These are phyloP conservation scores for Macrolepiota albuminosa DNA, from an alignment of 768 basidiomycete species.

Conservation along the genomic window DNA sequence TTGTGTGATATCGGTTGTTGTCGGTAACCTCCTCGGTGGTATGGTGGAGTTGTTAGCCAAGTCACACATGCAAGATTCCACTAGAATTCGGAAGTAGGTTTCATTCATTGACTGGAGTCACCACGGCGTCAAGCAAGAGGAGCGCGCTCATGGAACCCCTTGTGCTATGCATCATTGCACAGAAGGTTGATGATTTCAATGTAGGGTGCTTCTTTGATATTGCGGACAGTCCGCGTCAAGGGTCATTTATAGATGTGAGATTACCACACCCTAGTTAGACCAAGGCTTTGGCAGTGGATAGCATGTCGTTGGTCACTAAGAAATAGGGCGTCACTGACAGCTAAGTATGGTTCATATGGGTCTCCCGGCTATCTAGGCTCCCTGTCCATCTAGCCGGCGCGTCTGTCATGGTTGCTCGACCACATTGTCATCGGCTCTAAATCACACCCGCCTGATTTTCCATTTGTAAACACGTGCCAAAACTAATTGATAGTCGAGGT, in stretches of 20 bases:
- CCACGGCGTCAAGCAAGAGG: not conserved
- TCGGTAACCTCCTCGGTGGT: constrained; percentile 1
- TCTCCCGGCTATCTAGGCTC: not conserved
- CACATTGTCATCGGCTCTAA: not conserved
- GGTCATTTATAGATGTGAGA: not conserved
- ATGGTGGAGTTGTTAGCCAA: too few species aligned
- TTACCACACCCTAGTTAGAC: not conserved
- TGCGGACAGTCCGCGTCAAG: not conserved
- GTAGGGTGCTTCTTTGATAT: not conserved
- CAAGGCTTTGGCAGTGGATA: not conserved
- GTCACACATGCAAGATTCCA: not conserved
- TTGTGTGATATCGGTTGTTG: not conserved
- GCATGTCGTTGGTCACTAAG: not conserved
- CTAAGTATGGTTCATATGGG: not conserved
- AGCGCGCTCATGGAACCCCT: not conserved
- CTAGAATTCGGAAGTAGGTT: too few species aligned
- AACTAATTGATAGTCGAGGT: not conserved
- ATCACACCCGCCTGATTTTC: not conserved
- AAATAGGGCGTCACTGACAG: not conserved
- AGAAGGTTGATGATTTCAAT: not conserved
- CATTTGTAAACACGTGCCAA: not conserved
- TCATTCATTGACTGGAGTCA: too few species aligned
- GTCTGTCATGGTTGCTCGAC: not conserved
- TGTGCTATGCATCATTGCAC: not conserved
- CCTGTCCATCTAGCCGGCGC: not conserved